These are phyloP conservation scores for Pulveroboletus sp. DNA, from an alignment of 768 basidiomycete genomes.

Conservation along the genomic window DNA sequence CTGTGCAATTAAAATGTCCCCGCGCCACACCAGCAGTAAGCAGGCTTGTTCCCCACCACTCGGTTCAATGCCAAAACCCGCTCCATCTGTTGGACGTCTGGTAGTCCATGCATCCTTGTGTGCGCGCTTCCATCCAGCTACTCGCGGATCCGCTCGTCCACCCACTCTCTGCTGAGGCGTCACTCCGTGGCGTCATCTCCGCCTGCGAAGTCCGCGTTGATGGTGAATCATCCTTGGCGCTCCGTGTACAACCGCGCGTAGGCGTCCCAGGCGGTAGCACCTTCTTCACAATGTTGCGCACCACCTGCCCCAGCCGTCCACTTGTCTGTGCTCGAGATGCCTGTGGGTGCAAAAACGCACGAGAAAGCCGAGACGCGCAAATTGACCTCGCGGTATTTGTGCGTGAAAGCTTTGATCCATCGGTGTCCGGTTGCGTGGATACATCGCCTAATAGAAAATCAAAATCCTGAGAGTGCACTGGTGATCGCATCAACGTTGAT, in stretches of 20 bases:
- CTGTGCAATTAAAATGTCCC: too few species aligned
- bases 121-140: constrained; percentile 4
- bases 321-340: neutral
- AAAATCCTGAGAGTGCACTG: constrained; percentile 1
- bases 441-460: constrained; percentile 14
- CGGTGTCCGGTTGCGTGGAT: constrained; percentile 8
- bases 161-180: constrained; percentile 11
- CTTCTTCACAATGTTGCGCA: constrained; percentile 22
- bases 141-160: constrained; percentile 21
- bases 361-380: neutral
- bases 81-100: constrained; percentile 18
- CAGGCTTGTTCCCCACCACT: too few species aligned
- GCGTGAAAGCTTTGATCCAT: neutral
- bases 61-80: constrained; percentile 18
- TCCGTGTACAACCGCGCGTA: neutral
- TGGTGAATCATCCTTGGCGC: neutral
- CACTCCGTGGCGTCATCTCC: constrained; percentile 16
- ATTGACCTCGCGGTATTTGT: neutral
- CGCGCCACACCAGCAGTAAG: too few species aligned
- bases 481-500: constrained; percentile 1
- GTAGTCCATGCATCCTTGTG: constrained; percentile 2
- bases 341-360: neutral
- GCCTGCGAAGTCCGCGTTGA: neutral
- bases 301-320: constrained; percentile 19
- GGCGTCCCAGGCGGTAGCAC: constrained; percentile 12